These are phyloP conservation scores for Pisolithus albus DNA, from an alignment of 768 basidiomycete species.

Conservation along the genomic window DNA sequence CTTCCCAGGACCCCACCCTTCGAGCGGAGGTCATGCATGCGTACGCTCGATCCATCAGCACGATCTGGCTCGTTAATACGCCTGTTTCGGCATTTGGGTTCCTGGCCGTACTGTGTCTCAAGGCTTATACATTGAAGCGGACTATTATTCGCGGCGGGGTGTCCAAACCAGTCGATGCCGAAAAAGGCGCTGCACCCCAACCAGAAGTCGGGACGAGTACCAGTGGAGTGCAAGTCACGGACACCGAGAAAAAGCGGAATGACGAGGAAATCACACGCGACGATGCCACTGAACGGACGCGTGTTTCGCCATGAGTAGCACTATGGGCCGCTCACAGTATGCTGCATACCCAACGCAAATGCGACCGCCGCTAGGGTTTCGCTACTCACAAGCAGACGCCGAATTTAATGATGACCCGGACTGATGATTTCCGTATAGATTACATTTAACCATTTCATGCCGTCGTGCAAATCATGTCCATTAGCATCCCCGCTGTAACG, in stretches of 20 bases:
- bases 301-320: not conserved
- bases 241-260: not conserved
- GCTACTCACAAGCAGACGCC: too few relatives aligned
- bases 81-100: constrained; percentile 27
- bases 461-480: too few relatives aligned
- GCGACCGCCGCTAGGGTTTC: too few relatives aligned
- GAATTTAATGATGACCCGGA: too few relatives aligned
- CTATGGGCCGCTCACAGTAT: not conserved
- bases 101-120: constrained; percentile 28
- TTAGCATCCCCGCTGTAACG: too few relatives aligned
- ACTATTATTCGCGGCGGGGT: constrained; percentile 10
- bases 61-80: constrained; percentile 34
- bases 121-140: constrained; percentile 31
- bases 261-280: not conserved
- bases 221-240: not conserved
- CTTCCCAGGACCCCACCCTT: constrained; percentile 22
- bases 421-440: too few relatives aligned
- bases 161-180: constrained; percentile 20
- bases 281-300: constrained; percentile 2
- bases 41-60: constrained; percentile 30
- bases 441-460: too few relatives aligned
- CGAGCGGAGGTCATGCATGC: constrained; percentile 30
- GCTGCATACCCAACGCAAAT: too few relatives aligned
- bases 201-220: not conserved
- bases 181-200: constrained; percentile 16